Conservation (phyloP, 345 rosid species). For the Eucalyptus erythrocorys region DNA sequence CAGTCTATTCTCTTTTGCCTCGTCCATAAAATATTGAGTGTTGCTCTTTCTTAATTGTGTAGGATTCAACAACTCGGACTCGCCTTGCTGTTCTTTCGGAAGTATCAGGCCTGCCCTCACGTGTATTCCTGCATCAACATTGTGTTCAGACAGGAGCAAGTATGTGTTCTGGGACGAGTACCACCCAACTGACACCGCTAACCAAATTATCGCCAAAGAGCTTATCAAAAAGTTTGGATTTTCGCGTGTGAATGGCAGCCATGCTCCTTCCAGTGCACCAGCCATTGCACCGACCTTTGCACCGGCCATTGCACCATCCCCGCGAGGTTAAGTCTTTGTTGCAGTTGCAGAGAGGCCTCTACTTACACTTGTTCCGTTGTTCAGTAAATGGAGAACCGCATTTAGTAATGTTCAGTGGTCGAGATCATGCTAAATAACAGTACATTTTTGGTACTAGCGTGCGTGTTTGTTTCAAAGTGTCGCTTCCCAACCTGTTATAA, state of each 20-base stretch:
- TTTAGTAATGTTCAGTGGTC: not conserved
- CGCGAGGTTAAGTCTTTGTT: not conserved
- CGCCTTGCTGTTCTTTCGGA: slow-evolving; percentile 90
- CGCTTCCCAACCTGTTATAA: not conserved
- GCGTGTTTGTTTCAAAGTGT: not conserved
- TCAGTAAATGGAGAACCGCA: not conserved
- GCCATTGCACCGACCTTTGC: not conserved
- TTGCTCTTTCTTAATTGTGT: not conserved
- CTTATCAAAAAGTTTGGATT: slow-evolving; percentile 72
- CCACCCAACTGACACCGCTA: slow-evolving; percentile 81
- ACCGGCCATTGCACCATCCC: slow-evolving; percentile 17
- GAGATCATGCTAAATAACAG: not conserved
- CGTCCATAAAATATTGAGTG: not conserved
- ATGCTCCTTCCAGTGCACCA: slow-evolving; percentile 36
- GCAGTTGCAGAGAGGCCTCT: not conserved
- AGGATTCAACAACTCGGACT: slow-evolving; percentile 74
- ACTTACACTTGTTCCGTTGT: not conserved
- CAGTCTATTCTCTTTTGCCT: not conserved
- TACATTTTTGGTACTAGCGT: not conserved
- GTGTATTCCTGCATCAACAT: slow-evolving; percentile 69
- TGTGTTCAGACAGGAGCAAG: slow-evolving; percentile 81
- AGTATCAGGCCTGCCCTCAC: slow-evolving; percentile 80
- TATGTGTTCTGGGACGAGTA: slow-evolving; percentile 98
- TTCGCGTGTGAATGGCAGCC: slow-evolving; percentile 1
- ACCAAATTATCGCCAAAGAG: slow-evolving; percentile 69